phyloP scores from a whole-genome alignment of 2,329 filamentous ascomycete genomes.

The Claviceps spartinae region DNA sequence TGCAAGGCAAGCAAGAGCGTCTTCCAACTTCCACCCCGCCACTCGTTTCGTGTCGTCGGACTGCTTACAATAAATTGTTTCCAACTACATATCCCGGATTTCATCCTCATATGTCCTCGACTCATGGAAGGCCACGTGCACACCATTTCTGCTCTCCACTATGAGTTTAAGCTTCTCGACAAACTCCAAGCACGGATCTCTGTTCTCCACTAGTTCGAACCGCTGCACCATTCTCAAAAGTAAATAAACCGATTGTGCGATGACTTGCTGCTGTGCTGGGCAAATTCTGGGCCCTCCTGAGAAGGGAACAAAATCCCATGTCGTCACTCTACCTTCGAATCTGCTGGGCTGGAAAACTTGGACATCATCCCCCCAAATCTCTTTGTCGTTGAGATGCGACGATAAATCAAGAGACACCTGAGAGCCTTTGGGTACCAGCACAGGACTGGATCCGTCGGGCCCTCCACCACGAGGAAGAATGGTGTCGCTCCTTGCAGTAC shows the following conservation, averaged over 20 bases:
- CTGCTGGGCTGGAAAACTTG: constrained; percentile 2
- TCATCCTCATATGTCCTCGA: background rate
- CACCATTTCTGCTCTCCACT: constrained; percentile 4
- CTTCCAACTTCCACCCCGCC: too few species aligned
- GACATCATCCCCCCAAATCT: constrained; percentile 3
- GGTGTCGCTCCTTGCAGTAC: constrained; percentile 3
- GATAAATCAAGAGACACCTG: constrained; percentile 2
- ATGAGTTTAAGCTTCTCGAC: constrained; percentile 5
- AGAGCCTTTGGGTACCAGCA: constrained; percentile 1
- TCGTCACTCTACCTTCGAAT: constrained; percentile 2
- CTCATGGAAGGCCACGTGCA: constrained; percentile 4
- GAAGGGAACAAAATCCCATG: constrained; percentile 5
- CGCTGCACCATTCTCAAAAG: constrained; percentile 2
- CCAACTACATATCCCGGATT: background rate
- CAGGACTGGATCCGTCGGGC: background rate
- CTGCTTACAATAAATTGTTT: too few species aligned
- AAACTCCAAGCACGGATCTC: constrained; percentile 2
- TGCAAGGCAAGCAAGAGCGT: too few species aligned
- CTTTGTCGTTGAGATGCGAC: constrained; percentile 2
- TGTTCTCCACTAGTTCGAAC: constrained; percentile 3
- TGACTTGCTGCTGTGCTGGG: constrained; percentile 5
- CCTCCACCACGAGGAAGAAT: constrained; percentile 2
- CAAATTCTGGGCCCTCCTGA: constrained; percentile 6
- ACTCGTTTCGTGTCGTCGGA: background rate
- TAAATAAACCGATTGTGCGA: constrained; percentile 4